phyloP scores from a whole-genome alignment of 768 basidiomycete species.

The Lentinula aciculospora region DNA sequence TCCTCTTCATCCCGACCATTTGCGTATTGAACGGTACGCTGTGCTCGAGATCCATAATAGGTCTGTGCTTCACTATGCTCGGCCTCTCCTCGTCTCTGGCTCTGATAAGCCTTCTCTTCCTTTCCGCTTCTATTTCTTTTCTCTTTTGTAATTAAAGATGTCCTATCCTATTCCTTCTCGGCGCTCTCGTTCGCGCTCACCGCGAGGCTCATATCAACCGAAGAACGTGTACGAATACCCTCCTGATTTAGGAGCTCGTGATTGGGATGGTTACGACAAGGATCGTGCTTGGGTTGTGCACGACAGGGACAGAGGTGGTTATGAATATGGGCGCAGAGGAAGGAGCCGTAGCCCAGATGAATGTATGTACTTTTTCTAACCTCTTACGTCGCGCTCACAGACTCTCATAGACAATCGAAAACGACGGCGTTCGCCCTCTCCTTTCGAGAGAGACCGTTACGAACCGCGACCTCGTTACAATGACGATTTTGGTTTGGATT shows the following conservation, averaged over 20 bases:
- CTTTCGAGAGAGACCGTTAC: constrained; percentile 79
- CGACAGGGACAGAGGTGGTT: constrained; percentile 63
- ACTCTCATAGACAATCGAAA: constrained; percentile 52
- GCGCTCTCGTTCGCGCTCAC: constrained; percentile 82
- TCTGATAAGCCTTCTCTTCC: constrained; percentile 58
- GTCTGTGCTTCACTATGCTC: constrained; percentile 93
- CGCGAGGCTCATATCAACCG: constrained; percentile 50
- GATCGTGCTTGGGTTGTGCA: constrained; percentile 61
- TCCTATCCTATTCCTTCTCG: constrained; percentile 73
- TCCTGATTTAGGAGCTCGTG: constrained; percentile 50
- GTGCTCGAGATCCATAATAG: constrained; percentile 67
- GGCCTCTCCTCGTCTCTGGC: constrained; percentile 67
- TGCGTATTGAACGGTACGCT: constrained; percentile 38
- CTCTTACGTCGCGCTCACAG: constrained; percentile 7
- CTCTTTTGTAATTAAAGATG: constrained; percentile 49
- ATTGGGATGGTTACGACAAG: constrained; percentile 71
- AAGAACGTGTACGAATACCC: constrained; percentile 56
- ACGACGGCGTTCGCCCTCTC: constrained; percentile 74
- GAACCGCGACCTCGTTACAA: constrained; percentile 78
- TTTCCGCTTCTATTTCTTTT: constrained; percentile 52
- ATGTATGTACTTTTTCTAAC: constrained; percentile 29
- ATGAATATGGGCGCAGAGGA: constrained; percentile 65
- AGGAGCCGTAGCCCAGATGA: constrained; percentile 84
- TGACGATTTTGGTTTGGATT: constrained; percentile 71
- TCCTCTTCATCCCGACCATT: constrained; percentile 30